These are phyloP conservation scores for Quercus tomentella DNA, from an alignment of 331 rosid genomes.

Conservation along the genomic window DNA sequence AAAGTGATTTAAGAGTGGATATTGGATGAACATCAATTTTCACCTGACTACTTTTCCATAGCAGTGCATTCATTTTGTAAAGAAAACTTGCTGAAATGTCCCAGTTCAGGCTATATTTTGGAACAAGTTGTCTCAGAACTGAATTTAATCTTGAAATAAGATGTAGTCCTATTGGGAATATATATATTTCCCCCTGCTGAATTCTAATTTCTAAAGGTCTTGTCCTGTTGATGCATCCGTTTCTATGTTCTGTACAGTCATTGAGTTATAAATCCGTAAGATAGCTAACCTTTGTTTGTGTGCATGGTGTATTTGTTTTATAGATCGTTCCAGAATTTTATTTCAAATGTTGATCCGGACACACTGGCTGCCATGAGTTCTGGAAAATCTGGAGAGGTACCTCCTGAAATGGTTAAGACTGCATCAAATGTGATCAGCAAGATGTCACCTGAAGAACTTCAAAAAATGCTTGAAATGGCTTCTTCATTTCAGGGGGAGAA, in stretches of 20 bases:
- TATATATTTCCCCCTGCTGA: not conserved
- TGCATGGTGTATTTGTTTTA: slow-evolving; percentile 7
- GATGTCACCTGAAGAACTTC: slow-evolving; percentile 86
- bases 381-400: slow-evolving; percentile 56
- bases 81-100: not conserved
- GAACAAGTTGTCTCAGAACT: not conserved
- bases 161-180: not conserved
- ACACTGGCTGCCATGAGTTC: slow-evolving; percentile 60
- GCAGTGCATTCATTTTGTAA: not conserved
- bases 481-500: slow-evolving; percentile 64
- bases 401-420: slow-evolving; percentile 79
- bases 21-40: not conserved
- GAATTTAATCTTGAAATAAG: not conserved
- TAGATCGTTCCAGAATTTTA: slow-evolving; percentile 81
- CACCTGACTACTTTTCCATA: not conserved
- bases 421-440: slow-evolving; percentile 78
- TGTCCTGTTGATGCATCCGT: not conserved
- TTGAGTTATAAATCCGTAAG: not conserved
- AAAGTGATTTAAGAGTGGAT: not conserved
- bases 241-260: not conserved
- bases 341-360: slow-evolving; percentile 71
- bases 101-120: not conserved
- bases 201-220: not conserved
- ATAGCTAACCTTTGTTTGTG: not conserved
- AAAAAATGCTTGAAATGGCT: slow-evolving; percentile 74